Base-by-base conservation (phyloP, 2,329 filamentous ascomycete genomes). In the Ophiostoma fasciatum region DNA sequence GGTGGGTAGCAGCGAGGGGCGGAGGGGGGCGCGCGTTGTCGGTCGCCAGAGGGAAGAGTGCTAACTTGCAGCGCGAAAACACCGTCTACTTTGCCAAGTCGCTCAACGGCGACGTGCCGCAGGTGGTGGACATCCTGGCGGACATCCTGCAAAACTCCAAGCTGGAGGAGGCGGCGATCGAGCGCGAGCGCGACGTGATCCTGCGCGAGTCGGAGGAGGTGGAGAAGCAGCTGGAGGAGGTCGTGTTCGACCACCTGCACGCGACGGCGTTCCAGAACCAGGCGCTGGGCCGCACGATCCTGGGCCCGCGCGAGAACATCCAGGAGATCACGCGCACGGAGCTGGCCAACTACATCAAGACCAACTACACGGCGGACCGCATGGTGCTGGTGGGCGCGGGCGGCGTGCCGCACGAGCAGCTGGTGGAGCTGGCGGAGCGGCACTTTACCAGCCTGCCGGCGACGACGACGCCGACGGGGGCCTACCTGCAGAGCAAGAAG, bases 31-130 rank as follows among this genome's bases (percentile, higher is more conserved):
- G 23, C 19, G 42, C 17, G 12, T 33, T 25, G 19, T 13, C 19
- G 25, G 11, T 7, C 15, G 21, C 11, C 11, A 10, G 27, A 17
- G 19, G 15, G n/a, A n/a, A 20, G 29, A 23, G 22, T 12, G 32
- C 39, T 48, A 41, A 50, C 43, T 20, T 31, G 45, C 53, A 83
- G 87, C 84, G 90, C 62, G 90, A 98, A 65, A 96, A 94, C 74
- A 98, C 90, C 53, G 90, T 98, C 57, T 98, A 98, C 75, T 98
- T 96, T 63, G 90, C 90, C 64, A 94, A 96, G 70, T 80, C 88
- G 47, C 94, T 98, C 72, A 98, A 98, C 71, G 77, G 81, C 63
- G 88, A 98, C 59, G 85, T 96, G 43, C 87, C 87, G 53, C 82
- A 87, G 61, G 83, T 83, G 57, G 90, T 98, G 62, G 85, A 98